Evolutionary conservation across 345 rosid species (phyloP).

Genomic region (Rhodomyrtus tomentosa): DNA sequence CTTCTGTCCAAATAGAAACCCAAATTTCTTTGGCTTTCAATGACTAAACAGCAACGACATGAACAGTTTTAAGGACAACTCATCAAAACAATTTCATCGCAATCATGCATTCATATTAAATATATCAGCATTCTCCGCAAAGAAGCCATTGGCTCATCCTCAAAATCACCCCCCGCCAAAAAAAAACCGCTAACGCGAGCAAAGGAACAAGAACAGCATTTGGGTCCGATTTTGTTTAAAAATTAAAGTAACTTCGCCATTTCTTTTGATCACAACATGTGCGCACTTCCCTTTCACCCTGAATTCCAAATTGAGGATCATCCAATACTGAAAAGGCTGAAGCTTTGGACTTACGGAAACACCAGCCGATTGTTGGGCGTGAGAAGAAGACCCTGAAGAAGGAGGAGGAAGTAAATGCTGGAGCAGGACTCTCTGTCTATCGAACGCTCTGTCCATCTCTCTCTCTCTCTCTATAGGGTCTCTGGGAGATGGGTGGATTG

Average conservation of each 20-base stretch:
- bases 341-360: constrained; percentile 36
- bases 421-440: constrained; percentile 70
- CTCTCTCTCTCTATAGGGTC: not conserved
- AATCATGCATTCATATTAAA: not conserved
- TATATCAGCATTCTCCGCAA: not conserved
- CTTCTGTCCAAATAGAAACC: not conserved
- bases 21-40: not conserved
- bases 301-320: not conserved
- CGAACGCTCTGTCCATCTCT: constrained; percentile 68
- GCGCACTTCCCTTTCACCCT: not conserved
- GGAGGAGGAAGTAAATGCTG: constrained; percentile 54
- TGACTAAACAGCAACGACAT: not conserved
- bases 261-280: not conserved
- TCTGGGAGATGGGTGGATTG: not conserved
- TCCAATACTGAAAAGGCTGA: not conserved
- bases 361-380: constrained; percentile 13
- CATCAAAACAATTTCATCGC: not conserved
- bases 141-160: not conserved
- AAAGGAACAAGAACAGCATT: not conserved
- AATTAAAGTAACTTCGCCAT: not conserved
- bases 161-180: not conserved
- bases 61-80: not conserved
- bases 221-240: not conserved
- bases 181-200: not conserved
- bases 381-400: constrained; percentile 19